Percentiles rank a stretch among this genome's conserved stretches.
These are phyloP conservation scores for Camelina hispida DNA, from an alignment of 345 rosid genomes.

Conservation along the genomic window DNA sequence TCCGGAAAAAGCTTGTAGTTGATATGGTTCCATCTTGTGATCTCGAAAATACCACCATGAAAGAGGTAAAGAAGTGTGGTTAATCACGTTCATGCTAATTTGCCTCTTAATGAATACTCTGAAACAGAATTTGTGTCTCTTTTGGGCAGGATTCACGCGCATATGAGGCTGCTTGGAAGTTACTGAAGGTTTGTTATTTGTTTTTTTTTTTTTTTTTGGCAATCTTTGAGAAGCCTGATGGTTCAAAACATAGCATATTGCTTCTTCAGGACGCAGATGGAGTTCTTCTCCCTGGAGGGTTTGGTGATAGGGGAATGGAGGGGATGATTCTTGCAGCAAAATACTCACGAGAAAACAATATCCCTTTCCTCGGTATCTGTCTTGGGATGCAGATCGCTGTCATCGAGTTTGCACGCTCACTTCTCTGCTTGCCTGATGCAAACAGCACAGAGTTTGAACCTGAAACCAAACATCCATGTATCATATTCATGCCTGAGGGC, in stretches of 20 bases:
- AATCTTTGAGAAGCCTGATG: conserved; percentile 5
- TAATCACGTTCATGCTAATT: neutral
- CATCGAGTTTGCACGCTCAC: conserved; percentile 78
- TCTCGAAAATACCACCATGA: conserved; percentile 71
- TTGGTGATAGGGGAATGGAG: conserved; percentile 91
- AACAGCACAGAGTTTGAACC: conserved; percentile 87
- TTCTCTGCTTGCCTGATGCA: conserved; percentile 73
- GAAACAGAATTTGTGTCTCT: neutral
- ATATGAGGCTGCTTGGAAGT: conserved; percentile 73
- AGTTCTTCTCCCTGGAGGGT: conserved; percentile 92
- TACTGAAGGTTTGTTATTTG: conserved; percentile 59
- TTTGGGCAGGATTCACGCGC: conserved; percentile 65
- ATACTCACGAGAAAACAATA: conserved; percentile 76
- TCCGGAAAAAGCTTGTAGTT: conserved; percentile 69
- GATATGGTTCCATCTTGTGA: conserved; percentile 88
- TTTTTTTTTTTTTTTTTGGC: too few relatives aligned
- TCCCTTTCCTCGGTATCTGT: conserved; percentile 91
- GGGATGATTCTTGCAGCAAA: conserved; percentile 91
- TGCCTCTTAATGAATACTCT: conserved; percentile 10
- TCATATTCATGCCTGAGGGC: conserved; percentile 97
- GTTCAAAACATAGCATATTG: neutral
- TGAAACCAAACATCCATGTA: conserved; percentile 68
- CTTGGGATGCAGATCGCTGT: conserved; percentile 97
- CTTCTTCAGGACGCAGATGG: conserved; percentile 74
- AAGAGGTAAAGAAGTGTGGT: conserved; percentile 51